Base-by-base conservation (phyloP, 345 rosid species). In the Adansonia digitata region DNA sequence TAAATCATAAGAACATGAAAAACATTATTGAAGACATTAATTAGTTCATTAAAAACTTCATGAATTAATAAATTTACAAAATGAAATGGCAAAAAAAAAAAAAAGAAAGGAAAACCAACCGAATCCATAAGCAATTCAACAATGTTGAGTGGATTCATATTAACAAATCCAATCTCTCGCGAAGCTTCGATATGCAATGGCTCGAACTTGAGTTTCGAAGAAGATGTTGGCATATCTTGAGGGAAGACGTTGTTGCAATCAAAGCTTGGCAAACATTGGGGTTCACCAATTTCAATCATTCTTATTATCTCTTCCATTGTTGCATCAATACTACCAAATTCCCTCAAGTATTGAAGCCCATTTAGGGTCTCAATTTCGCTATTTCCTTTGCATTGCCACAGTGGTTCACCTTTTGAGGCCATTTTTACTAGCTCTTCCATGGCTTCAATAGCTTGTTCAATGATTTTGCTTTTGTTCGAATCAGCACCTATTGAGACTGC, bases 121-220 rank as follows among this genome's bases (percentile, higher is more conserved):
- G 49, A 45, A 73, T 86, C 80, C 85, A 86, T 86, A 7, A 84
- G 71, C 71, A 79, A 73, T n/a, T 82, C 76, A 71, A 82, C 76
- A 75, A 86, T 45, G 43, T 8, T 73, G 7, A 22, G 9, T 7
- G 83, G 55, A 46, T 34, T 73, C 73, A 55, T 37, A 2, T 37
- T n/a, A 61, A 84, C 72, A 42, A 77, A 53, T 72, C 76, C 82
- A 46, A 34, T n/a, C 12, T 65, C 77, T 67, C 84, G 26, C 0
- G 85, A 78, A 71, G 79, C 77, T 78, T 84, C 84, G 5, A 61
- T 71, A 12, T 37, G 70, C 35, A 86, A 74, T 11, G 49, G 60
- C 3, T 69, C 65, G 7, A 15, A 24, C 5, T 5, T 37, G 5
- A 46, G 51, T 27, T 13, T 48, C 0, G 8, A 11, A 17, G 24